phyloP scores from a whole-genome alignment of 768 basidiomycete genomes.

The Boletus rubescentipes region DNA sequence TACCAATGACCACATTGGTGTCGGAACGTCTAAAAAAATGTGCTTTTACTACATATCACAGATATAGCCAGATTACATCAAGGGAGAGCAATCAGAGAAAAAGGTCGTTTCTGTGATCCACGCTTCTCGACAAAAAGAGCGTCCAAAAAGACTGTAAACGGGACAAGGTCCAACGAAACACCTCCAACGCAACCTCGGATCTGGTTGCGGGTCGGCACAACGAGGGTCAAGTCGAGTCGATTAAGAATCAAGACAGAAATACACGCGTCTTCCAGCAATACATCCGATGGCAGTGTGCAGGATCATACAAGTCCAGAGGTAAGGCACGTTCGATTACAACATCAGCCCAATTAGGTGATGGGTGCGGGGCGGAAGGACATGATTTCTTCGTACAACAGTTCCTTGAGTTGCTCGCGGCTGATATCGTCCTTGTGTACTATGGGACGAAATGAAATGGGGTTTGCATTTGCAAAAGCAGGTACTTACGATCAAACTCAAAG shows the following conservation, averaged over 20 bases:
- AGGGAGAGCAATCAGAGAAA: not conserved
- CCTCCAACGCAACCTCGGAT: not conserved
- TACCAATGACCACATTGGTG: not conserved
- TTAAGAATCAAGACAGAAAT: not conserved
- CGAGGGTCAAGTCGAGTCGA: not conserved
- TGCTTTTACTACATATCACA: constrained; percentile 11
- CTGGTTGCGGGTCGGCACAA: not conserved
- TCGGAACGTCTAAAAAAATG: not conserved
- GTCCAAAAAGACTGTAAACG: not conserved
- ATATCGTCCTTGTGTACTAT: constrained; percentile 94
- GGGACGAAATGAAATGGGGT: not conserved
- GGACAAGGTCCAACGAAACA: not conserved
- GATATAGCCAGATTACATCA: constrained; percentile 12
- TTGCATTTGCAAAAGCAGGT: not conserved
- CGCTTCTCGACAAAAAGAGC: constrained; percentile 1
- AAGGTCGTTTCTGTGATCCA: not conserved
- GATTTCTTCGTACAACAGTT: constrained; percentile 92
- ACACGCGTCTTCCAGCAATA: constrained; percentile 5
- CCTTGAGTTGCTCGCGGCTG: constrained; percentile 92
- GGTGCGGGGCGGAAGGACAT: constrained; percentile 78
- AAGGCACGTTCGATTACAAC: not conserved
- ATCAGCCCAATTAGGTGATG: constrained; percentile 35
- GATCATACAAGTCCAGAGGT: not conserved
- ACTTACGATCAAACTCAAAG: constrained; percentile 94
- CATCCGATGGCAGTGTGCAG: constrained; percentile 1